phyloP scores from a whole-genome alignment of 345 rosid species.

The Erysimum cheiranthoides region DNA sequence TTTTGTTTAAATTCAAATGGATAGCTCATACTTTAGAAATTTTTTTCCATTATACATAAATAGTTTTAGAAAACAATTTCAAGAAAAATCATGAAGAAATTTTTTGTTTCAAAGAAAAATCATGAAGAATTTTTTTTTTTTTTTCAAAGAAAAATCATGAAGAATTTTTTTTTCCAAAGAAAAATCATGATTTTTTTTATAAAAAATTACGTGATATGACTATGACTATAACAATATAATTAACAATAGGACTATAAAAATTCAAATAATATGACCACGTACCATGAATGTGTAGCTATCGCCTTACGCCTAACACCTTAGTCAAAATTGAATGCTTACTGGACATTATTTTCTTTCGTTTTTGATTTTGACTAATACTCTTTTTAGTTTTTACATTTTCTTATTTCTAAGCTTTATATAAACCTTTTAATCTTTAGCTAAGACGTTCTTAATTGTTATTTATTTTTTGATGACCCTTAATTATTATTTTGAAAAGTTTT shows the following conservation, averaged over 20 bases:
- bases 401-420: slow-evolving; percentile 15
- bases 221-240: slow-evolving; percentile 13
- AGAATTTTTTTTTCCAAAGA: neutral
- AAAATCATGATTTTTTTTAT: neutral
- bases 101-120: no score
- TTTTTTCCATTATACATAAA: neutral
- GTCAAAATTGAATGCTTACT: slow-evolving; percentile 46
- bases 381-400: slow-evolving; percentile 32
- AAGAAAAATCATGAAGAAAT: no score
- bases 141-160: neutral
- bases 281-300: slow-evolving; percentile 48
- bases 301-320: slow-evolving; percentile 45
- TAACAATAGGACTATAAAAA: neutral
- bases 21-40: neutral
- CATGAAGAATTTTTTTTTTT: no score
- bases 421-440: neutral
- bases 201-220: neutral
- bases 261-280: slow-evolving; percentile 41
- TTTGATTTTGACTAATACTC: slow-evolving; percentile 43
- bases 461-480: no score
- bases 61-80: no score
- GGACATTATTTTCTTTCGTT: slow-evolving; percentile 30
- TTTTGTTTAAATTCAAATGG: neutral
- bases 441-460: neutral
- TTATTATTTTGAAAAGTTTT: no score